A percentile compares a stretch with the other conserved stretches of the same genome.
Conservation (phyloP, 805 yeast species). For the Candida loeiensis region DNA sequence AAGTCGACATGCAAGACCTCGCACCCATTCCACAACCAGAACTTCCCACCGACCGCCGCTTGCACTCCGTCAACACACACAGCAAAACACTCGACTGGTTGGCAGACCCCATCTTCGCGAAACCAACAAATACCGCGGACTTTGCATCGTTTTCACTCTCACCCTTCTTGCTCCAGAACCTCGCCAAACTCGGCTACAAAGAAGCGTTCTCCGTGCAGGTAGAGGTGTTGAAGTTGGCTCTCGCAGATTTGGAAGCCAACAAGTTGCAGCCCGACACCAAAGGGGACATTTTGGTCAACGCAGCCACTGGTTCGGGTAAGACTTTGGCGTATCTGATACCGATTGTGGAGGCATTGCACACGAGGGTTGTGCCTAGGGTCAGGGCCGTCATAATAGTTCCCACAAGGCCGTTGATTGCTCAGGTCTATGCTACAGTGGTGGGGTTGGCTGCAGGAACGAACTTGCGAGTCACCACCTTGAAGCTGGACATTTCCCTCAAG, state of each 20-base stretch:
- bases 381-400: constrained; percentile 84
- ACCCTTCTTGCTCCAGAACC: constrained; percentile 42
- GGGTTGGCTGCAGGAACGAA: constrained; percentile 60
- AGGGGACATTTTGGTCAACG: constrained; percentile 84
- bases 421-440: constrained; percentile 66
- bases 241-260: constrained; percentile 41
- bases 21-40: constrained; percentile 86
- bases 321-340: constrained; percentile 88
- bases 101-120: constrained; percentile 56
- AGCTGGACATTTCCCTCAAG: constrained; percentile 47
- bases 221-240: constrained; percentile 54
- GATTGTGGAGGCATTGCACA: constrained; percentile 61
- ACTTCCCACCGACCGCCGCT: constrained; percentile 49
- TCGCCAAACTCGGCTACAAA: constrained; percentile 43
- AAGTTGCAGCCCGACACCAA: constrained; percentile 47
- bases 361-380: constrained; percentile 64
- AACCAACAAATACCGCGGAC: constrained; percentile 43
- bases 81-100: constrained; percentile 58
- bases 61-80: constrained; percentile 26
- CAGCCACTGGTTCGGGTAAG: constrained; percentile 95
- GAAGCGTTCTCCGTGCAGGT: constrained; percentile 77
- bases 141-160: constrained; percentile 49
- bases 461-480: constrained; percentile 59
- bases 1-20: constrained; percentile 31
- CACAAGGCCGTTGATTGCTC: constrained; percentile 80